Evolutionary conservation across 495 filamentous ascomycete genomes (phyloP).

Genomic region (Penicillium bialowiezense): DNA sequence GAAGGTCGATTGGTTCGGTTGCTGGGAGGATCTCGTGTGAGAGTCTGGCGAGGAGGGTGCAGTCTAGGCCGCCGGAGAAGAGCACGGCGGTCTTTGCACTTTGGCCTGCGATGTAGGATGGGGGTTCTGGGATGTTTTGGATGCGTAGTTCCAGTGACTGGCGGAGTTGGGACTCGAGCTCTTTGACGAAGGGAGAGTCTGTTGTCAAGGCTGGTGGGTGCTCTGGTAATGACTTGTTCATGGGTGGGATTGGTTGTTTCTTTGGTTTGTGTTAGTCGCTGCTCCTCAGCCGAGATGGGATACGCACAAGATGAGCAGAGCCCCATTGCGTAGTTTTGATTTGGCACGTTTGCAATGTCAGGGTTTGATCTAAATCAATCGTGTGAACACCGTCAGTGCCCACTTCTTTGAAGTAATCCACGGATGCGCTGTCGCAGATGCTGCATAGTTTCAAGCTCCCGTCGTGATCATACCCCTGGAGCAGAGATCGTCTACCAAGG

Average conservation of each 20-base stretch:
- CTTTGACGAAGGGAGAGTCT: conserved; percentile 51
- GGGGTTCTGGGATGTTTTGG: conserved; percentile 61
- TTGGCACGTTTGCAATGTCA: conserved; percentile 16
- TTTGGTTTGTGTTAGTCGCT: conserved; percentile 12
- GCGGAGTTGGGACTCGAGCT: conserved; percentile 56
- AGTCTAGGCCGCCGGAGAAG: conserved; percentile 94
- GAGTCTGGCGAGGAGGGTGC: conserved; percentile 80
- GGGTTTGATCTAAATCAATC: conserved; percentile 47
- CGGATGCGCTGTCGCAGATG: conserved; percentile 56
- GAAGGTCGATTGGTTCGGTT: conserved; percentile 71
- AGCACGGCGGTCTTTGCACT: conserved; percentile 69
- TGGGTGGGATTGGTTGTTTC: conserved; percentile 59
- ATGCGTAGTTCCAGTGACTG: conserved; percentile 66
- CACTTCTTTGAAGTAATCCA: conserved; percentile 69
- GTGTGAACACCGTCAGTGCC: conserved; percentile 75
- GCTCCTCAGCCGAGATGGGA: neutral
- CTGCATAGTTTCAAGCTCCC: conserved; percentile 69
- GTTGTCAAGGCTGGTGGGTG: conserved; percentile 36
- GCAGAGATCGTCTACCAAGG: conserved; percentile 79
- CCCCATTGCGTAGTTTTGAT: conserved; percentile 34
- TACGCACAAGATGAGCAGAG: conserved; percentile 41
- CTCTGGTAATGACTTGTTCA: conserved; percentile 55
- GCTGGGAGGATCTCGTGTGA: conserved; percentile 73
- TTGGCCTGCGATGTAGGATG: conserved; percentile 23
- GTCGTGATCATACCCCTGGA: conserved; percentile 47